Conservation (phyloP, 495 filamentous ascomycete species). For the Eremomyces bilateralis region DNA sequence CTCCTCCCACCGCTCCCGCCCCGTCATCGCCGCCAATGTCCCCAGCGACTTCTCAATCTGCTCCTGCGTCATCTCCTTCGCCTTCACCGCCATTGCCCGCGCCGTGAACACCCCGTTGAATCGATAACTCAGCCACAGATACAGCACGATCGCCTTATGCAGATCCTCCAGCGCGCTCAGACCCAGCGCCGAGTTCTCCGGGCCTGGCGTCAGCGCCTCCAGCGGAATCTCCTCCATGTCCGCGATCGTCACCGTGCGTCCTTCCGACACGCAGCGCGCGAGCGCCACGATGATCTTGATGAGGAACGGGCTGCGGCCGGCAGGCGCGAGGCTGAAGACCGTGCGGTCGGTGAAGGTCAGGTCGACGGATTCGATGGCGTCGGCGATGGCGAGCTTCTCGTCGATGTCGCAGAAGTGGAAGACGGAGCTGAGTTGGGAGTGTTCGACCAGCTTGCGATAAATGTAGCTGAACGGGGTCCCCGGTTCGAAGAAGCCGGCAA, state of each 20-base stretch:
- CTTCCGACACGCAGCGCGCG: slow-evolving; percentile 43
- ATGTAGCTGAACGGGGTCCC: slow-evolving; percentile 58
- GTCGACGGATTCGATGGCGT: slow-evolving; percentile 40
- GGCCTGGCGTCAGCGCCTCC: slow-evolving; percentile 17
- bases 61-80: slow-evolving; percentile 58
- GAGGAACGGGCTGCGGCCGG: slow-evolving; percentile 18
- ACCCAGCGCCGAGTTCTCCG: slow-evolving; percentile 14
- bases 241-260: slow-evolving; percentile 41
- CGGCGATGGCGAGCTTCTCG: slow-evolving; percentile 39
- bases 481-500: slow-evolving; percentile 57
- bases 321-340: slow-evolving; percentile 51
- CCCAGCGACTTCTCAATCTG: slow-evolving; percentile 48
- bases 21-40: no score
- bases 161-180: slow-evolving; percentile 46
- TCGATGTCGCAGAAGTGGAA: slow-evolving; percentile 53
- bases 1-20: no score
- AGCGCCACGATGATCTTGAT: slow-evolving; percentile 29
- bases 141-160: slow-evolving; percentile 64
- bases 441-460: slow-evolving; percentile 44
- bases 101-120: slow-evolving; percentile 61
- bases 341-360: slow-evolving; percentile 51
- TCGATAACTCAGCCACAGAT: slow-evolving; percentile 63
- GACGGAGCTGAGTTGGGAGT: slow-evolving; percentile 31
- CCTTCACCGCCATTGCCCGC: slow-evolving; percentile 53
- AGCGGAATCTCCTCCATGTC: slow-evolving; percentile 26